Conservation (phyloP, 2,329 filamentous ascomycete genomes). For the Aureobasidium sp. region DNA sequence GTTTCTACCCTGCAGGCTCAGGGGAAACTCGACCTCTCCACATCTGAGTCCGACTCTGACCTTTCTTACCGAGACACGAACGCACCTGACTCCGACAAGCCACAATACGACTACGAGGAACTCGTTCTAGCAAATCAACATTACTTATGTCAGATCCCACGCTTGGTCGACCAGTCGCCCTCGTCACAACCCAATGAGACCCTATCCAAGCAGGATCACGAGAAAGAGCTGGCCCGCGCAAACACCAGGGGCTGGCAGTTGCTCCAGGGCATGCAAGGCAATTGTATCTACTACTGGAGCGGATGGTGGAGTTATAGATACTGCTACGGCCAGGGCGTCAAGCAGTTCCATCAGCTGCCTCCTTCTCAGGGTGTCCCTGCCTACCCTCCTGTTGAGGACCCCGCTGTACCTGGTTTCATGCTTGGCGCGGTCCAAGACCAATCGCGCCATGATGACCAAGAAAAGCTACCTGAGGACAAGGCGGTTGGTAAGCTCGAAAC, state of each 20-base stretch:
- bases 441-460: slow-evolving; percentile 22
- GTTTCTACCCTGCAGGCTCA: slow-evolving; percentile 65
- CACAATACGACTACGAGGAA: slow-evolving; percentile 54
- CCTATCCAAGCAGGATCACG: slow-evolving; percentile 55
- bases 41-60: slow-evolving; percentile 1
- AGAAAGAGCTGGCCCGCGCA: slow-evolving; percentile 71
- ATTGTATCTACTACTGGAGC: slow-evolving; percentile 74
- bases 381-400: slow-evolving; percentile 70
- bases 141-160: slow-evolving; percentile 80
- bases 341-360: slow-evolving; percentile 82
- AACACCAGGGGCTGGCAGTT: slow-evolving; percentile 74
- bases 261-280: slow-evolving; percentile 66
- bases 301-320: slow-evolving; percentile 98
- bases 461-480: slow-evolving; percentile 24
- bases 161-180: slow-evolving; percentile 50
- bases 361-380: slow-evolving; percentile 58
- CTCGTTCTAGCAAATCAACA: slow-evolving; percentile 63
- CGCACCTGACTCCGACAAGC: slow-evolving; percentile 8
- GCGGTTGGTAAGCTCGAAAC: slow-evolving; percentile 52
- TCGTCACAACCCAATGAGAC: slow-evolving; percentile 25
- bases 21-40: slow-evolving; percentile 43
- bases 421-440: slow-evolving; percentile 55
- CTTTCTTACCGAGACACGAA: not conserved
- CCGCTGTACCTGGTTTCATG: slow-evolving; percentile 66
- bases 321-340: slow-evolving; percentile 80